Evolutionary conservation across 352 stramenopile genomes (phyloP).

Genomic region (Peronospora destructor): DNA sequence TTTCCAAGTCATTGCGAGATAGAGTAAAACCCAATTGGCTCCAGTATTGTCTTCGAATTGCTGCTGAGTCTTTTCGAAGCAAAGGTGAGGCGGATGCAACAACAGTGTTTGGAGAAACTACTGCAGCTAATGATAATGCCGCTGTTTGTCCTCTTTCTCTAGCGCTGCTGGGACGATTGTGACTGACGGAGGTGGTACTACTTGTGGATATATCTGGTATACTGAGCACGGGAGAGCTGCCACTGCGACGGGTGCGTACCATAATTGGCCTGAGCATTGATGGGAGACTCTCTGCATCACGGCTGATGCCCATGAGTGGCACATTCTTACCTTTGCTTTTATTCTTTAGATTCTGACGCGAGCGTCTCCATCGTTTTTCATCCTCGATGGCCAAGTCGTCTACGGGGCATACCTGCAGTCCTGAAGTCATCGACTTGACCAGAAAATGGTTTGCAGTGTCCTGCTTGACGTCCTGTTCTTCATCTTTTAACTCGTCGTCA

Average conservation of each 20-base stretch:
- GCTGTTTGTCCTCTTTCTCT: slow-evolving; percentile 16
- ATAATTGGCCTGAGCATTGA: slow-evolving; percentile 35
- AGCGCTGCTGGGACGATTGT: slow-evolving; percentile 10
- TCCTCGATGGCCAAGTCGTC: slow-evolving; percentile 74
- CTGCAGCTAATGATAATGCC: slow-evolving; percentile 6
- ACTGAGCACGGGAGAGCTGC: slow-evolving; percentile 14
- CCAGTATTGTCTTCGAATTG: slow-evolving; percentile 83
- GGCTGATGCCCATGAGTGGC: slow-evolving; percentile 32
- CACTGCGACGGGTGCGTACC: slow-evolving; percentile 21
- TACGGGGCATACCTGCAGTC: slow-evolving; percentile 61
- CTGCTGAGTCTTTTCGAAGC: slow-evolving; percentile 72
- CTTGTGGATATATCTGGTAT: slow-evolving; percentile 2
- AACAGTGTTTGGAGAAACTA: slow-evolving; percentile 14
- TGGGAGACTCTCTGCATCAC: slow-evolving; percentile 57
- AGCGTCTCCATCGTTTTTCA: slow-evolving; percentile 64
- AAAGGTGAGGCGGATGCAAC: slow-evolving; percentile 25
- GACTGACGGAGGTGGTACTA: slow-evolving; percentile 7
- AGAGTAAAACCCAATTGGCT: slow-evolving; percentile 77
- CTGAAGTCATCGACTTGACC: slow-evolving; percentile 66
- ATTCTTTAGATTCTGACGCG: slow-evolving; percentile 26
- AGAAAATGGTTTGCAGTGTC: slow-evolving; percentile 28
- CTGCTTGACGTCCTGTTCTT: slow-evolving; percentile 21
- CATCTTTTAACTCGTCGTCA: slow-evolving; percentile 14
- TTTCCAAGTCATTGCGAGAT: slow-evolving; percentile 74
- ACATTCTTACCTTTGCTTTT: slow-evolving; percentile 43